Percentiles rank a stretch among this genome's conserved stretches.
phyloP scores from a whole-genome alignment of 164 flowering plant genomes.

The Chimonanthus praecox region DNA sequence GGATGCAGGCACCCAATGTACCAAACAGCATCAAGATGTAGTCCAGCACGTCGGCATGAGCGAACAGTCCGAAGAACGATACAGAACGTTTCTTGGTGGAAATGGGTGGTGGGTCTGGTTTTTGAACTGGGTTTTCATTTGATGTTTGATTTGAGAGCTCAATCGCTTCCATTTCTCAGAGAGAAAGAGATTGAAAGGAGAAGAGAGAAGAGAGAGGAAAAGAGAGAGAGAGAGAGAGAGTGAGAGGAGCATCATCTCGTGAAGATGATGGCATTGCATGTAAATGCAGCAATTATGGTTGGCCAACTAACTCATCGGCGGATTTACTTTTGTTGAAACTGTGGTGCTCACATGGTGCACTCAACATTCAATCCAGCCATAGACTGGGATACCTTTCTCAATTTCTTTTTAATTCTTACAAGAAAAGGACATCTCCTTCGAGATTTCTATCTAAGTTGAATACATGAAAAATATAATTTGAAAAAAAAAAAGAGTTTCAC shows the following conservation, averaged over 20 bases:
- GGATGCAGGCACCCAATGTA: constrained; percentile 52
- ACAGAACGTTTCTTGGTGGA: constrained; percentile 13
- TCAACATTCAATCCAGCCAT: no score
- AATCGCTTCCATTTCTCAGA: constrained; percentile 29
- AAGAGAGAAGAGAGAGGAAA: neutral
- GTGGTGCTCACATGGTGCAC: neutral
- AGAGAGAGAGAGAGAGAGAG: constrained; percentile 6
- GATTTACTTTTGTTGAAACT: neutral
- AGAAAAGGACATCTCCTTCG: no score
- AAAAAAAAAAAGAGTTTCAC: no score
- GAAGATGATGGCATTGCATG: neutral
- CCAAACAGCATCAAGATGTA: constrained; percentile 59
- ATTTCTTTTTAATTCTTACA: no score
- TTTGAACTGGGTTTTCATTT: constrained; percentile 8
- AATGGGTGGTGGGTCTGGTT: constrained; percentile 10
- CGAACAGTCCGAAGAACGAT: constrained; percentile 46
- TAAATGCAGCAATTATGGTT: neutral
- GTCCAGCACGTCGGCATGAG: constrained; percentile 53
- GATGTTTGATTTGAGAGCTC: constrained; percentile 21
- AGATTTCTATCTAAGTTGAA: no score
- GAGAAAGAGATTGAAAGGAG: neutral
- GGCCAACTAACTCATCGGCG: constrained; percentile 1
- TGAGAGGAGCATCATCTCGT: neutral
- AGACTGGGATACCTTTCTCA: no score
- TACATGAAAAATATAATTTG: no score